A percentile compares a stretch with the other conserved stretches of the same genome.
These are phyloP conservation scores for Cladosporium colombiae DNA, from an alignment of 2,329 filamentous ascomycete species.

Conservation along the genomic window DNA sequence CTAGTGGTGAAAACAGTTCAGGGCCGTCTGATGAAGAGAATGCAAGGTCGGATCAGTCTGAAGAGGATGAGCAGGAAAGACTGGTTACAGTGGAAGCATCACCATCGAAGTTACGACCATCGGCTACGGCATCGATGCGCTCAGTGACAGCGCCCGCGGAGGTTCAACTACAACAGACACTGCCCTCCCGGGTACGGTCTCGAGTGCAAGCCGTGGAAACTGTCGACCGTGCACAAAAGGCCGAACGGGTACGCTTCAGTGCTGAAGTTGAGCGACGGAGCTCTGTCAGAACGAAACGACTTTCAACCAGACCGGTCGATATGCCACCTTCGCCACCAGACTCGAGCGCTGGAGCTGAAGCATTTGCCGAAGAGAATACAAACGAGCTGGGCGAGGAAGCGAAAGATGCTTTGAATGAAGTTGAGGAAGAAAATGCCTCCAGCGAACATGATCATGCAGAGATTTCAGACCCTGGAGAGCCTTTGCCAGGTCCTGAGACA, in stretches of 20 bases:
- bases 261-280: constrained; percentile 12
- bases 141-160: constrained; percentile 44
- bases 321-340: constrained; percentile 40
- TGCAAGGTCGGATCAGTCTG: neutral
- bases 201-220: constrained; percentile 34
- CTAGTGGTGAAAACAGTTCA: neutral
- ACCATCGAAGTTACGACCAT: neutral
- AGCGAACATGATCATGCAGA: neutral
- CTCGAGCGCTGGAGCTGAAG: constrained; percentile 35
- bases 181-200: constrained; percentile 40
- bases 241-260: neutral
- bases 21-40: constrained; percentile 3
- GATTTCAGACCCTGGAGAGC: neutral
- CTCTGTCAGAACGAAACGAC: constrained; percentile 15
- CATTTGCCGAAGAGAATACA: constrained; percentile 11
- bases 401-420: neutral
- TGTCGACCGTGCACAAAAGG: constrained; percentile 18
- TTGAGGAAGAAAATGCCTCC: neutral
- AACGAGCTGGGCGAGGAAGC: neutral
- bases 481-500: neutral
- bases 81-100: neutral
- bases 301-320: constrained; percentile 36
- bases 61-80: neutral
- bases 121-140: constrained; percentile 23
- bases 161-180: constrained; percentile 46